Evolutionary conservation across 2,329 filamentous ascomycete genomes (phyloP), one percentile per base, ranked within the genome.

Genomic region (Pseudogymnoascus verrucosus): DNA sequence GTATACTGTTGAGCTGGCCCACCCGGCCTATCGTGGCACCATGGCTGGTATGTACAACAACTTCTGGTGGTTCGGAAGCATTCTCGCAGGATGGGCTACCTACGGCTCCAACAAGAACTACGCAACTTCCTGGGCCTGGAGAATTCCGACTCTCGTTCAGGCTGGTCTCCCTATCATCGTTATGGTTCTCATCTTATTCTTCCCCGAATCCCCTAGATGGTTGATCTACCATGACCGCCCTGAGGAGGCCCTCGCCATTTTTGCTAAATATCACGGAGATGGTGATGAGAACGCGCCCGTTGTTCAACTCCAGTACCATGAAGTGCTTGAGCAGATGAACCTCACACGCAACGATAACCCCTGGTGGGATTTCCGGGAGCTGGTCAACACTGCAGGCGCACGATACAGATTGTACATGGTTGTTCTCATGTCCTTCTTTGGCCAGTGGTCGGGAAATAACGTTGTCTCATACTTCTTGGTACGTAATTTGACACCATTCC

Each of bases 1-100:
- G n/a, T 88, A 87, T 70, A 82, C 83, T 14, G 82, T 84, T 51
- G 86, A 89, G 71, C 78, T 86, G 63, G 79, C 84, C 1, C 86
- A 88, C 69, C 86, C 86, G 0, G 80, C 82, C 1, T 85, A 84
- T 71, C 80, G 86, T 65, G 85, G 84, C 42, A 77, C 84, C 21
- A 77, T 86, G 67, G 86, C 84, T 0, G 86, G 84, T 44, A 79
- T 87, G 70, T 74, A 76, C 67, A 78, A 78, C 67, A 78, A 76
- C 61, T 76, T 77, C 64, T 78, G 76, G 76, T 78, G 76, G 72
- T 64, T 77, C 1, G 85, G 82, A 6, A 82, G 81, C n/a, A 83
- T 84, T 26, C 71, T 83, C 4, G 80, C 81, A 12, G 79, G 79
- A 2, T 83, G 82, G 71, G 79, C 82, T 0, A 81, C 81, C 0